Evolutionary conservation across 2,329 filamentous ascomycete species (phyloP).

Genomic region (Parascedosporium putredinis): DNA sequence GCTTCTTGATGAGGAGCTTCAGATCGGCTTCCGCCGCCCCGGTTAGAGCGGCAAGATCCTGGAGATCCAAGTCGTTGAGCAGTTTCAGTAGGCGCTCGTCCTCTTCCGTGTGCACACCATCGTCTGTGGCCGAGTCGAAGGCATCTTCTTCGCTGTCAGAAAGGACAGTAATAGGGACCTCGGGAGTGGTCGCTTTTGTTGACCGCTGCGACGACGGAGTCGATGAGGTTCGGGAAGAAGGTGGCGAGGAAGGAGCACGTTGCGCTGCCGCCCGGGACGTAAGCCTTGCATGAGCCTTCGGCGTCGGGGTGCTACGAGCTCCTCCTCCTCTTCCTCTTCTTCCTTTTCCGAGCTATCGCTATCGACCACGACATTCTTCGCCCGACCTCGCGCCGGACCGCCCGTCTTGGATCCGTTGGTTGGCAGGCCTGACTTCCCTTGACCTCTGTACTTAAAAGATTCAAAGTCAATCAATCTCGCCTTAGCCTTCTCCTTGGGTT

Average conservation of each 20-base stretch:
- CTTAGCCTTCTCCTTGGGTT: neutral
- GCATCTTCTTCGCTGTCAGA: slow-evolving; percentile 26
- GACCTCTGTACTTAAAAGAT: slow-evolving; percentile 2
- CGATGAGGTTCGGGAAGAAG: neutral
- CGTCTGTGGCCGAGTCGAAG: slow-evolving; percentile 24
- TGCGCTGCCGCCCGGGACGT: neutral
- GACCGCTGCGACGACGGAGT: slow-evolving; percentile 1
- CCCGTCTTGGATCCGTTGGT: neutral
- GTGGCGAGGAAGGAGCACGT: neutral
- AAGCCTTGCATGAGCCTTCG: slow-evolving; percentile 13
- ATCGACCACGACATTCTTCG: neutral
- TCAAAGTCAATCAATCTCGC: slow-evolving; percentile 5
- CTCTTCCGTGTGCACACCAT: slow-evolving; percentile 18
- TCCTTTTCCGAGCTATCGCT: slow-evolving; percentile 3
- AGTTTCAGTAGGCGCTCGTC: slow-evolving; percentile 55
- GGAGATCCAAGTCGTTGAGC: slow-evolving; percentile 67
- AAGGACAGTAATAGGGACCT: neutral
- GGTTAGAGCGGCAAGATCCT: slow-evolving; percentile 74
- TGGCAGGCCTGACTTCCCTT: neutral
- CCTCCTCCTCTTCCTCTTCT: neutral
- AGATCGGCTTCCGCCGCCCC: slow-evolving; percentile 61
- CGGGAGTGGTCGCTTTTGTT: slow-evolving; percentile 6
- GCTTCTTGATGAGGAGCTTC: slow-evolving; percentile 56
- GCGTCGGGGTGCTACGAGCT: neutral
- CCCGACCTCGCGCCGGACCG: neutral